Evolutionary conservation across 768 basidiomycete genomes (phyloP), one percentile per base, ranked within the genome.

Genomic region (Rhizopogon rudus): DNA sequence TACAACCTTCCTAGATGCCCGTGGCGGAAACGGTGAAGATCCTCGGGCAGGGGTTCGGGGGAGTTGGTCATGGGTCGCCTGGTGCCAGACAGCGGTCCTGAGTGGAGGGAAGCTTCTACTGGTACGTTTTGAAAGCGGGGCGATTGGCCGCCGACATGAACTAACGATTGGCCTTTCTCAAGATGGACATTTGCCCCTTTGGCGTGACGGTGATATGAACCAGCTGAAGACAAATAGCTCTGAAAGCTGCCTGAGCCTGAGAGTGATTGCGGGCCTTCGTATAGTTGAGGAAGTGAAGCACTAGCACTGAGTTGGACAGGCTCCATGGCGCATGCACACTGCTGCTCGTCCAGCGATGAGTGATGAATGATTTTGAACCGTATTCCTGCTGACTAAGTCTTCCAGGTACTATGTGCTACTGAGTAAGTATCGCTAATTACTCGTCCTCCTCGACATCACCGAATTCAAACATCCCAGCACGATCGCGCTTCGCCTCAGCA

Each of bases 391-490:
- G 46, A 48, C 46, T 48, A 48, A 48, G 46, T 22, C 46, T 48
- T 35, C 46, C 20, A 14, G 20, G 25, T 7, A 33, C 8, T 33
- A 33, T 8, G 17, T 31, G 29, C 29, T 44, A 28, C 44, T 16
- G 9, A n/a, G 2, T 44, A 16, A 31, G 45, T 53, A 13, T 48
- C 52, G 8, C 40, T 46, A 46, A 49, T 56, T 65, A 68, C 56
- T 92, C 87, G 54, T 93, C 91, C 66, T 93, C 91, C 60, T 91
- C 90, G 12, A 93, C 78, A 68, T 93, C 91, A n/a, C 92, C 92
- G 65, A 90, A 88, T 73, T 94, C 92, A 64, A 90, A 94, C 82
- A 92, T 91, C 37, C 92, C 91, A 52, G 78, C 71, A 12, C 92
- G 82, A 54, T 84, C 84, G 51, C 80, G 76, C 71, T 92, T 93